Percentiles rank a stretch among this genome's conserved stretches.
Conservation (phyloP, 1,284 basidiomycete genomes). For the Leccinum subspadiceum region DNA sequence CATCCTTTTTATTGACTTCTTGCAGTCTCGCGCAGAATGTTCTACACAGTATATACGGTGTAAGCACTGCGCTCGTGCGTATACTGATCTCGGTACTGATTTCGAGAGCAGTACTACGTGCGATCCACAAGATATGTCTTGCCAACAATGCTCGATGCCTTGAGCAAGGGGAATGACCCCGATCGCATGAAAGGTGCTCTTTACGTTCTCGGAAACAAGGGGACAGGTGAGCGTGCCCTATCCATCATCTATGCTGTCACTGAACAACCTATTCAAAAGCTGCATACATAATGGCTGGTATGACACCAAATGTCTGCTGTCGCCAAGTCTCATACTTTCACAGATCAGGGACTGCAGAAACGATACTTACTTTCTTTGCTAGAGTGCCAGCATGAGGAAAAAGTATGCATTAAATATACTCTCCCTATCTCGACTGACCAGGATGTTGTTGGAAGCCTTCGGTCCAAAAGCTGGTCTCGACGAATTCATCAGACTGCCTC, state of each 20-base stretch:
- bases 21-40: conserved; percentile 73
- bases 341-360: conserved; percentile 68
- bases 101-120: conserved; percentile 63
- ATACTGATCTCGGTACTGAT: conserved; percentile 8
- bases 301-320: conserved; percentile 16
- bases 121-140: conserved; percentile 71
- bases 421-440: conserved; percentile 4
- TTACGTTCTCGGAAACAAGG: conserved; percentile 83
- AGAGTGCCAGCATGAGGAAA: conserved; percentile 89
- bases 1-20: conserved; percentile 2
- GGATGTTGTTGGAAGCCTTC: conserved; percentile 59
- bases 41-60: conserved; percentile 65
- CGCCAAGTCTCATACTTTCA: conserved; percentile 15
- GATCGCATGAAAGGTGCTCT: conserved; percentile 96
- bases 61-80: conserved; percentile 35
- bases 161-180: conserved; percentile 77
- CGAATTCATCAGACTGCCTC: conserved; percentile 68
- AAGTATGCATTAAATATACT: conserved; percentile 45
- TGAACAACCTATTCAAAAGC: conserved; percentile 35
- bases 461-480: conserved; percentile 83
- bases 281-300: conserved; percentile 64
- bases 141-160: conserved; percentile 70
- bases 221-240: conserved; percentile 46
- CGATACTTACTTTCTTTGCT: conserved; percentile 73
- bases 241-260: background rate